Evolutionary conservation across 805 yeast species (phyloP).

Genomic region (Zygoascus bituminiphila): DNA sequence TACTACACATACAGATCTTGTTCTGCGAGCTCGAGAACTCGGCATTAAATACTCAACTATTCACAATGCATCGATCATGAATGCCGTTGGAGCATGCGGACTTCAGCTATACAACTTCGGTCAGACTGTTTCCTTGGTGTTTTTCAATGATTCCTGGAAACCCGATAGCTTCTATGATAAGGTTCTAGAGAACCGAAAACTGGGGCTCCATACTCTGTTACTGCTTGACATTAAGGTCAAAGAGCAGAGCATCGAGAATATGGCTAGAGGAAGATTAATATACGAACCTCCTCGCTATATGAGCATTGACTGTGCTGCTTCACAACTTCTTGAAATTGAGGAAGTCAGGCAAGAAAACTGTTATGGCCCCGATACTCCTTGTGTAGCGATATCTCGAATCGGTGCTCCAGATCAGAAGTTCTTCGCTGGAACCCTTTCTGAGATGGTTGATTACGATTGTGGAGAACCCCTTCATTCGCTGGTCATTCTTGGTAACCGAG

Average conservation of each 20-base stretch:
- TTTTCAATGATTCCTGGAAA: slow-evolving; percentile 91
- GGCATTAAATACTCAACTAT: slow-evolving; percentile 71
- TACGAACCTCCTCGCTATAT: slow-evolving; percentile 97
- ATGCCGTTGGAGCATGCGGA: slow-evolving; percentile 98
- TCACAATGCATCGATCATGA: slow-evolving; percentile 96
- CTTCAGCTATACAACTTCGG: slow-evolving; percentile 92
- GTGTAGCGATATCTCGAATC: slow-evolving; percentile 84
- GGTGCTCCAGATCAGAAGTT: slow-evolving; percentile 81
- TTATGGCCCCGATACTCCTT: slow-evolving; percentile 81
- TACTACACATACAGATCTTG: slow-evolving; percentile 92
- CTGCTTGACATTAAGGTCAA: slow-evolving; percentile 90
- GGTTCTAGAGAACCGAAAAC: slow-evolving; percentile 76
- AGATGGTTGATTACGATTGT: slow-evolving; percentile 73
- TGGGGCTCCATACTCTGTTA: slow-evolving; percentile 86
- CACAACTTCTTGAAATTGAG: slow-evolving; percentile 82
- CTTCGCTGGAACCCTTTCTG: slow-evolving; percentile 74
- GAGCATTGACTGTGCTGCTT: slow-evolving; percentile 84
- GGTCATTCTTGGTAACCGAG: slow-evolving; percentile 81
- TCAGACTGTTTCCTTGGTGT: slow-evolving; percentile 93
- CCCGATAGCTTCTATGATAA: slow-evolving; percentile 94
- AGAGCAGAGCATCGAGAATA: slow-evolving; percentile 89
- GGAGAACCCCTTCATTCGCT: slow-evolving; percentile 94
- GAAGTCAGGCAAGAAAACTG: slow-evolving; percentile 67
- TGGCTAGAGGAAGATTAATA: slow-evolving; percentile 85
- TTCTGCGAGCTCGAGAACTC: slow-evolving; percentile 81